Conservation (phyloP, 1,284 basidiomycete genomes). For the Cerioporus squamosus region DNA sequence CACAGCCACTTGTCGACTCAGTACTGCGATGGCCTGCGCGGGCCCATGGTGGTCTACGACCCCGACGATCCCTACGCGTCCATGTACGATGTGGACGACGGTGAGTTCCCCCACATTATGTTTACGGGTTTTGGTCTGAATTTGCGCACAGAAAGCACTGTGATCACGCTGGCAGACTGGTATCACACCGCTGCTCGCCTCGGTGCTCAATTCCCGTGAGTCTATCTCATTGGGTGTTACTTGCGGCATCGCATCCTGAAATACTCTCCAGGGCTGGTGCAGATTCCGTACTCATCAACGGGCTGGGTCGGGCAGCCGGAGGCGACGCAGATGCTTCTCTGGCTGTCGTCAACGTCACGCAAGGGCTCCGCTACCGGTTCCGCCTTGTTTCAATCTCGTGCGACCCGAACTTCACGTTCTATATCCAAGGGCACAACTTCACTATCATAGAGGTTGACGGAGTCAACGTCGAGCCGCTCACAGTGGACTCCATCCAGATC, state of each 20-base stretch:
- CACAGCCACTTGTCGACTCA: constrained; percentile 31
- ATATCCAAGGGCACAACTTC: constrained; percentile 40
- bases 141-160: constrained; percentile 20
- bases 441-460: constrained; percentile 42
- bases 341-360: constrained; percentile 36
- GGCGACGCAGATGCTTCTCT: constrained; percentile 26
- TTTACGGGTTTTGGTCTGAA: background rate
- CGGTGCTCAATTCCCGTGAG: constrained; percentile 19
- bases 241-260: background rate
- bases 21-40: constrained; percentile 39
- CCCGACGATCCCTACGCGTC: constrained; percentile 40
- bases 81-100: constrained; percentile 48
- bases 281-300: constrained; percentile 53
- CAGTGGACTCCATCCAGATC: constrained; percentile 36
- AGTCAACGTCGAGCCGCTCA: constrained; percentile 34
- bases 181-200: constrained; percentile 23
- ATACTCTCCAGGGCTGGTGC: background rate
- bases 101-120: constrained; percentile 23
- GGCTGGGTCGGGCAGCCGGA: constrained; percentile 38
- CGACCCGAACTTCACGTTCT: constrained; percentile 37
- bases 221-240: background rate
- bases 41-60: constrained; percentile 47
- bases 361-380: constrained; percentile 42
- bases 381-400: constrained; percentile 55
- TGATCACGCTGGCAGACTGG: constrained; percentile 31